These are phyloP conservation scores for Mycena rosella DNA, from an alignment of 768 basidiomycete genomes.

Conservation along the genomic window DNA sequence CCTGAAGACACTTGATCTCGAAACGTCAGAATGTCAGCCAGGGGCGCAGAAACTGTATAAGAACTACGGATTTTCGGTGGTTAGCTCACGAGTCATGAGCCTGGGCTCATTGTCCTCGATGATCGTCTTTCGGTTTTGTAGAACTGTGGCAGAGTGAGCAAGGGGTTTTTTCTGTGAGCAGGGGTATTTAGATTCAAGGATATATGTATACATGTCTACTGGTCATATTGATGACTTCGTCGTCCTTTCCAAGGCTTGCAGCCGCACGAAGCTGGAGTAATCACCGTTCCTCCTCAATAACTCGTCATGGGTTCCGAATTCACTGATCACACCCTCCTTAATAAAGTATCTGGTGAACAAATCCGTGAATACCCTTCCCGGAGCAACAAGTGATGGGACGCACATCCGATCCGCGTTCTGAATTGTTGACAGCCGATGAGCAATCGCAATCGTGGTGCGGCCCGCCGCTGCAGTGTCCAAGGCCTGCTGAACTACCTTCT, in stretches of 20 bases:
- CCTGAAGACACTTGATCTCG: constrained; percentile 30
- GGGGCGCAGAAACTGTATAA: constrained; percentile 37
- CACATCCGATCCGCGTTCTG: constrained; percentile 76
- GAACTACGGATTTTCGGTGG: constrained; percentile 34
- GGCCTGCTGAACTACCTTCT: constrained; percentile 95
- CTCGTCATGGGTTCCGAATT: constrained; percentile 75
- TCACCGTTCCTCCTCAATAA: constrained; percentile 57
- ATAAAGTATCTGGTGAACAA: constrained; percentile 64
- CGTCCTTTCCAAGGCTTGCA: constrained; percentile 57
- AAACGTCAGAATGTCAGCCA: constrained; percentile 32
- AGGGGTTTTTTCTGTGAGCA: too few species aligned
- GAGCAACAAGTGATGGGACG: neutral
- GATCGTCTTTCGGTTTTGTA: neutral
- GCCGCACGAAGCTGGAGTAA: constrained; percentile 71
- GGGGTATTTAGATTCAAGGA: too few species aligned
- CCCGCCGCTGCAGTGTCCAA: constrained; percentile 93
- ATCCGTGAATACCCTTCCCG: neutral
- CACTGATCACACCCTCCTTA: constrained; percentile 69
- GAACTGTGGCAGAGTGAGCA: too few species aligned
- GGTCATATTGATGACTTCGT: constrained; percentile 38
- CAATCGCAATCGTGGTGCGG: constrained; percentile 94
- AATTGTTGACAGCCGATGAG: constrained; percentile 80
- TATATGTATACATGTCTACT: too few species aligned
- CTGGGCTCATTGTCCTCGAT: neutral
- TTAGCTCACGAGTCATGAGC: neutral